Percentiles rank a stretch among this genome's conserved stretches.
Conservation (phyloP, 805 yeast genomes). For the Candida ovalis region DNA sequence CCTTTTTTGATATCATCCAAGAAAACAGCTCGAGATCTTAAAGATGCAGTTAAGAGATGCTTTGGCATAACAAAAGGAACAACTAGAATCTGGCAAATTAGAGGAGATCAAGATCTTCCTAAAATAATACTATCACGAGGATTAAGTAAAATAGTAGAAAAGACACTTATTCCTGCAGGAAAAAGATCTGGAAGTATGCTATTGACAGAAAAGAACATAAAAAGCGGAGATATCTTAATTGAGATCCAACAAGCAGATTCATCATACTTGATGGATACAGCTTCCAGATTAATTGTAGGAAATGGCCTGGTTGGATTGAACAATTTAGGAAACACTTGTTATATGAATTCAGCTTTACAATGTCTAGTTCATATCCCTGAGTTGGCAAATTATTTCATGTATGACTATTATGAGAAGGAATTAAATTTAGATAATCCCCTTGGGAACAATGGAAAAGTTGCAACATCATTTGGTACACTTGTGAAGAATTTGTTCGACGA, state of each 20-base stretch:
- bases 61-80: slow-evolving; percentile 18
- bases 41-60: slow-evolving; percentile 15
- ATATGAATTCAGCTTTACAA: slow-evolving; percentile 93
- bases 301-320: slow-evolving; percentile 58
- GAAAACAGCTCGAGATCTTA: slow-evolving; percentile 27
- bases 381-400: slow-evolving; percentile 68
- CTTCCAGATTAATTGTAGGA: slow-evolving; percentile 19
- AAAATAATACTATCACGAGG: slow-evolving; percentile 17
- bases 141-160: slow-evolving; percentile 14
- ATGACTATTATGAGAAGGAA: slow-evolving; percentile 57
- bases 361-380: slow-evolving; percentile 87
- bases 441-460: slow-evolving; percentile 81
- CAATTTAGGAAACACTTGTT: slow-evolving; percentile 87
- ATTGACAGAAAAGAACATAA: slow-evolving; percentile 14
- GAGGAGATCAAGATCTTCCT: slow-evolving; percentile 13
- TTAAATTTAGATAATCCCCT: slow-evolving; percentile 76
- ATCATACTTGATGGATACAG: slow-evolving; percentile 22
- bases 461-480: slow-evolving; percentile 66
- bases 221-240: slow-evolving; percentile 20
- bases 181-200: slow-evolving; percentile 17
- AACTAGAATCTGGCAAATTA: slow-evolving; percentile 27
- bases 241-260: slow-evolving; percentile 27
- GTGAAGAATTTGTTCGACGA: slow-evolving; percentile 54
- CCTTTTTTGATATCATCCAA: slow-evolving; percentile 36
- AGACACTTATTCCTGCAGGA: slow-evolving; percentile 19